A percentile compares a stretch with the other conserved stretches of the same genome.
Evolutionary conservation across 108 stramenopile species (phyloP).

Genomic region (Stephanodiscus minutulus): DNA sequence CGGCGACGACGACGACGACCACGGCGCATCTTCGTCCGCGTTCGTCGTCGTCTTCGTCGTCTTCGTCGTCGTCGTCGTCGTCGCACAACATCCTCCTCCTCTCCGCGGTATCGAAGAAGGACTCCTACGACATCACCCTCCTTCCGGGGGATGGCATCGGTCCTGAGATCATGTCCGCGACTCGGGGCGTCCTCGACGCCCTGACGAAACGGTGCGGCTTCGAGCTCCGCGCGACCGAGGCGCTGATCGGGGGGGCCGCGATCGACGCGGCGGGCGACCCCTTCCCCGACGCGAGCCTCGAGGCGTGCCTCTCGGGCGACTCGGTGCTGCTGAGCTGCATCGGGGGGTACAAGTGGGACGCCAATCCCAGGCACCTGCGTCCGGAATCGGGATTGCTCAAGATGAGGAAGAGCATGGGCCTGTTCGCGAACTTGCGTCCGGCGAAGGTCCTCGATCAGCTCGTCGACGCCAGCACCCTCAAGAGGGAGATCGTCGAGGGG

Average conservation of each 20-base stretch:
- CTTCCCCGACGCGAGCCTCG: conserved; percentile 91
- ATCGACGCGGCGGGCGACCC: conserved; percentile 92
- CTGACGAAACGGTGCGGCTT: conserved; percentile 71
- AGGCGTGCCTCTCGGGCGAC: conserved; percentile 87
- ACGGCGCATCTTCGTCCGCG: too few relatives aligned
- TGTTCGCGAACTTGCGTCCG: conserved; percentile 97
- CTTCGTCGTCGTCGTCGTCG: too few relatives aligned
- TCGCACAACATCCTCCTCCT: not conserved
- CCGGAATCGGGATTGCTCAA: conserved; percentile 96
- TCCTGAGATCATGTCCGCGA: conserved; percentile 93
- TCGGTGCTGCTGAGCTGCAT: conserved; percentile 95
- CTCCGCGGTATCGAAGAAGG: conserved; percentile 80
- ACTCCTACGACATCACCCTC: conserved; percentile 83
- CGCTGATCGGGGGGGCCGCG: conserved; percentile 96
- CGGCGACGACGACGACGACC: too few relatives aligned
- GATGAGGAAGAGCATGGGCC: conserved; percentile 95
- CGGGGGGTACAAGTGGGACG: conserved; percentile 98
- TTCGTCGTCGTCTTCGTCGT: too few relatives aligned
- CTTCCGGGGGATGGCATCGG: conserved; percentile 93
- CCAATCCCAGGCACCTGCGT: conserved; percentile 91
- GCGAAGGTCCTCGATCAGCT: conserved; percentile 95
- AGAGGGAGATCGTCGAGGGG: conserved; percentile 95
- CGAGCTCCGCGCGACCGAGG: conserved; percentile 88
- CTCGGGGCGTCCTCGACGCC: conserved; percentile 72
- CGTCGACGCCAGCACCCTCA: conserved; percentile 95